These are phyloP conservation scores for Adenanthera pavonina DNA, from an alignment of 306 rosid genomes.

Conservation along the genomic window DNA sequence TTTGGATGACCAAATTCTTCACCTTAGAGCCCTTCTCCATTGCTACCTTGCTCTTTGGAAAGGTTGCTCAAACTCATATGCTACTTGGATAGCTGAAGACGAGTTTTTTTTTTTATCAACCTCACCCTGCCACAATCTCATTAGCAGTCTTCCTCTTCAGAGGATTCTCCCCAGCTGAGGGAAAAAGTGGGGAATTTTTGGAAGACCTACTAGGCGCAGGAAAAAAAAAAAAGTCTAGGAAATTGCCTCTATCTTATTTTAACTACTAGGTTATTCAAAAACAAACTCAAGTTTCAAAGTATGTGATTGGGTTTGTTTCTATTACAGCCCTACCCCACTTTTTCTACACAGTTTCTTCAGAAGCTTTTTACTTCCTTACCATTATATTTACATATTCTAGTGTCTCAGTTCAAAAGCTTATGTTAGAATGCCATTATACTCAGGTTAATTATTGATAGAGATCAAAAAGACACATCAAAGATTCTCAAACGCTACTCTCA, in stretches of 20 bases:
- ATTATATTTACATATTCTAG: too few relatives aligned
- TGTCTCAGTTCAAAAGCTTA: neutral
- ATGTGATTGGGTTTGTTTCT: neutral
- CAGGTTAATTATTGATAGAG: neutral
- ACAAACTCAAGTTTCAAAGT: neutral
- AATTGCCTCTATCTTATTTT: too few relatives aligned
- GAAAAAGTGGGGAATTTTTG: neutral
- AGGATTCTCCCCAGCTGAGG: too few relatives aligned
- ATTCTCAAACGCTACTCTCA: too few relatives aligned
- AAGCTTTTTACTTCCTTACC: neutral
- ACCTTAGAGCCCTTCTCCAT: neutral
- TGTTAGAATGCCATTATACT: too few relatives aligned
- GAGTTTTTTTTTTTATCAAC: neutral
- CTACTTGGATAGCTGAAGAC: neutral
- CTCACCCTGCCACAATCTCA: neutral
- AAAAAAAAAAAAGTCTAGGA: too few relatives aligned
- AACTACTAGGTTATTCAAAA: too few relatives aligned
- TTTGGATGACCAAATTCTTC: too few relatives aligned
- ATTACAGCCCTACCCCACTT: neutral
- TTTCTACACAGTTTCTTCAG: neutral
- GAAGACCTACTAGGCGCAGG: too few relatives aligned
- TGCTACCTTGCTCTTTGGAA: neutral
- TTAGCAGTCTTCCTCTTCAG: too few relatives aligned
- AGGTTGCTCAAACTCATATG: too few relatives aligned
- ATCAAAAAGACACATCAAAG: too few relatives aligned